Percentiles rank a stretch among this genome's conserved stretches.
phyloP scores from a whole-genome alignment of 805 yeast species.

The Saturnispora besseyi region DNA sequence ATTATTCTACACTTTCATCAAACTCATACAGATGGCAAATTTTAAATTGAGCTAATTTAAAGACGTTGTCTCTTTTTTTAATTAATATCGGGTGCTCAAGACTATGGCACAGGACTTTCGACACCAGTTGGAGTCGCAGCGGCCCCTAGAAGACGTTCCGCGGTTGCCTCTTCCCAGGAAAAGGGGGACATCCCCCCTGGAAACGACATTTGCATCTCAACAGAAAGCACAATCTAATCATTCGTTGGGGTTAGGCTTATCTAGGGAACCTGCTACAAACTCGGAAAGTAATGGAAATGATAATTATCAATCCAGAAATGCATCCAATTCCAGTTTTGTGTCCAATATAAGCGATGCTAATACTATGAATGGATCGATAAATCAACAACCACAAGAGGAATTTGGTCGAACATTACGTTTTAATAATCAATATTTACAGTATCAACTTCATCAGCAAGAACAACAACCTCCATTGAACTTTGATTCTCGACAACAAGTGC shows the following conservation, averaged over 20 bases:
- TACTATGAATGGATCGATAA: background rate
- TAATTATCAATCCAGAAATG: background rate
- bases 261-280: background rate
- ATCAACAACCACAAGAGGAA: slow-evolving; percentile 10
- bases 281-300: background rate
- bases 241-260: background rate
- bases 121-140: background rate
- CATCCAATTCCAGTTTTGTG: background rate
- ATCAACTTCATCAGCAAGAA: too few relatives aligned
- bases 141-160: slow-evolving; percentile 1
- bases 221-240: background rate
- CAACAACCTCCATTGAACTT: slow-evolving; percentile 5
- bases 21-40: background rate
- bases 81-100: background rate
- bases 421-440: slow-evolving; percentile 10
- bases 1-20: background rate
- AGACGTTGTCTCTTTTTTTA: background rate
- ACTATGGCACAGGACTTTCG: slow-evolving; percentile 1
- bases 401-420: background rate
- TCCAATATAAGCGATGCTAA: background rate
- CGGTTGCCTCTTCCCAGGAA: background rate
- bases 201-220: background rate
- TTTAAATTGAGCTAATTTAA: background rate
- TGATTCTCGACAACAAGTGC: background rate
- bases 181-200: background rate